Percentiles rank a stretch among this genome's conserved stretches.
Evolutionary conservation across 257 asterid species (phyloP).

Genomic region (Voacanga thouarsii): DNA sequence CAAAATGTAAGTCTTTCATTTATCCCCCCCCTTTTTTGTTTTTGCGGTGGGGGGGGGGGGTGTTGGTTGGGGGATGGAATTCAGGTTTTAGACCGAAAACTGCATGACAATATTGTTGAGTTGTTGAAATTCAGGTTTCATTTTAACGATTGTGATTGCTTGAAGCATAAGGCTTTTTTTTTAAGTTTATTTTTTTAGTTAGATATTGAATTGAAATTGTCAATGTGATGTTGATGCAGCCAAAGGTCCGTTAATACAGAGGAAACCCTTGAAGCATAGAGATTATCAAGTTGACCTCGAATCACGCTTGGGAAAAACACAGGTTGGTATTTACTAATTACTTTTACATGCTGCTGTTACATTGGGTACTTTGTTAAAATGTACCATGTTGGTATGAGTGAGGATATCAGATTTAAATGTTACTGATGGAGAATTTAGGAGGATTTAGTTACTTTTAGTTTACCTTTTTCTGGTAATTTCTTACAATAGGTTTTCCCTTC

Average conservation of each 20-base stretch:
- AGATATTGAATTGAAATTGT: not conserved
- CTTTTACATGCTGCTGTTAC: not conserved
- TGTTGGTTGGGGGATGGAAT: no score
- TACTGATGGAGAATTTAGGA: not conserved
- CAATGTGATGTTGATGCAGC: conserved; percentile 48
- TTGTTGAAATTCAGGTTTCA: no score
- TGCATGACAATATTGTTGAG: not conserved
- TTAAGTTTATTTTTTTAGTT: not conserved
- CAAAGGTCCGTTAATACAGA: conserved; percentile 82
- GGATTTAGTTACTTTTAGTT: not conserved
- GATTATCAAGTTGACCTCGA: conserved; percentile 98
- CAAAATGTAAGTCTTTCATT: conserved; percentile 49
- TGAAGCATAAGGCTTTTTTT: no score
- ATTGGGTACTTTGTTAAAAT: not conserved
- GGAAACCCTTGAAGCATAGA: conserved; percentile 96
- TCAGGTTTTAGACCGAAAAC: not conserved
- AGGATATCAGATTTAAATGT: not conserved
- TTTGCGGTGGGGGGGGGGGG: no score
- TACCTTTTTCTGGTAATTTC: not conserved
- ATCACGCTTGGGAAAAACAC: conserved; percentile 96
- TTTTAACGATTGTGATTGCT: no score
- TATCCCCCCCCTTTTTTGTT: no score
- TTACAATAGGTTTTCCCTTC: no score
- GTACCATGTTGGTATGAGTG: not conserved
- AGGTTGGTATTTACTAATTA: conserved; percentile 40